Conservation (phyloP, 257 asterid genomes). For the Plantago major region DNA sequence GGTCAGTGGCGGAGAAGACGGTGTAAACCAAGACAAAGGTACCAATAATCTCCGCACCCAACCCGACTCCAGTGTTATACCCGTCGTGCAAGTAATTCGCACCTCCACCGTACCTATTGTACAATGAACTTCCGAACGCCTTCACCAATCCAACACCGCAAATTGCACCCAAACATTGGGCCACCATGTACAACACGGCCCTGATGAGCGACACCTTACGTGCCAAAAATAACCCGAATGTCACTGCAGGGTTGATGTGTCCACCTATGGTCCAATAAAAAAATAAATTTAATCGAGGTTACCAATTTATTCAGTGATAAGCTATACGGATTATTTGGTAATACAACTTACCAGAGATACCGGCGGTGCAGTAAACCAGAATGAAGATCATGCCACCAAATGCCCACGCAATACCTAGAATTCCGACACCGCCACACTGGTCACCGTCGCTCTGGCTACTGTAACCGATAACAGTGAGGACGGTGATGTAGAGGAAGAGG, state of each 20-base stretch:
- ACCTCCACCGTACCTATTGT: slow-evolving; percentile 60
- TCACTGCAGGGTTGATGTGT: slow-evolving; percentile 76
- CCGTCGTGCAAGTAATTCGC: slow-evolving; percentile 45
- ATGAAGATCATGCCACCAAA: slow-evolving; percentile 87
- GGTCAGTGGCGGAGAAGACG: slow-evolving; percentile 84
- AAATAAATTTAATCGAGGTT: not conserved
- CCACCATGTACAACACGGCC: slow-evolving; percentile 61
- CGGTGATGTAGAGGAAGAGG: slow-evolving; percentile 65
- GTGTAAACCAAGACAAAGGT: slow-evolving; percentile 83
- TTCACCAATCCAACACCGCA: slow-evolving; percentile 79
- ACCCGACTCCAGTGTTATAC: slow-evolving; percentile 60
- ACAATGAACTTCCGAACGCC: slow-evolving; percentile 50
- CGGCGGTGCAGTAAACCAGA: slow-evolving; percentile 92
- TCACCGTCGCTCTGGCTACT: slow-evolving; percentile 39
- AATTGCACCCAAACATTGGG: slow-evolving; percentile 73
- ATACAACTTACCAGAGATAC: slow-evolving; percentile 53
- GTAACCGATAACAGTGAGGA: slow-evolving; percentile 76
- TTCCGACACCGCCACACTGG: slow-evolving; percentile 73
- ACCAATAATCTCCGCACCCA: slow-evolving; percentile 84
- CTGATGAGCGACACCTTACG: slow-evolving; percentile 70
- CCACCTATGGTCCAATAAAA: slow-evolving; percentile 34
- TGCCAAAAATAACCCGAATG: slow-evolving; percentile 69
- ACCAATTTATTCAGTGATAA: not conserved
- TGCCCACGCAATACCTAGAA: slow-evolving; percentile 86
- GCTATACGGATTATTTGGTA: too few relatives aligned